Evolutionary conservation across 164 flowering plant species (phyloP).

Genomic region (Cinnamomum chago): DNA sequence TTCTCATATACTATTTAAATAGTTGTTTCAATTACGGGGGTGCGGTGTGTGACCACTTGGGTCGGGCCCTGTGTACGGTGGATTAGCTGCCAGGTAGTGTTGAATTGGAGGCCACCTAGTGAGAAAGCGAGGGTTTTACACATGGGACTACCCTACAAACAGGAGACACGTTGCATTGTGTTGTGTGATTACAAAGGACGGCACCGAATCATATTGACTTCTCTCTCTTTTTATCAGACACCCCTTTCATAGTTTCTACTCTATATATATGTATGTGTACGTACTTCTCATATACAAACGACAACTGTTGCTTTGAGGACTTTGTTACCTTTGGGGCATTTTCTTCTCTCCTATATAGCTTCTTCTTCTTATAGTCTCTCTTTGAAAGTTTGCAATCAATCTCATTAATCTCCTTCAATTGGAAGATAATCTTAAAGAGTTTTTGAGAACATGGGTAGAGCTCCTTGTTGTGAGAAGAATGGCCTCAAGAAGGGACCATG

Average conservation of each 20-base stretch:
- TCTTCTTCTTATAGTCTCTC: too few species aligned
- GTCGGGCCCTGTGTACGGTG: background rate
- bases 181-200: slow-evolving; percentile 20
- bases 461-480: slow-evolving; percentile 85
- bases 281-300: background rate
- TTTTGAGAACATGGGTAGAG: slow-evolving; percentile 63
- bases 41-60: too few species aligned
- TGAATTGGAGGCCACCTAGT: background rate
- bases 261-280: slow-evolving; percentile 1
- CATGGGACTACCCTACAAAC: slow-evolving; percentile 10
- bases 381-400: too few species aligned
- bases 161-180: background rate
- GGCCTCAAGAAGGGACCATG: slow-evolving; percentile 24
- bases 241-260: background rate
- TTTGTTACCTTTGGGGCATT: too few species aligned
- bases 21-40: too few species aligned
- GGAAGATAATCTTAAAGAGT: too few species aligned
- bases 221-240: background rate
- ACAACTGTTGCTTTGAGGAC: background rate
- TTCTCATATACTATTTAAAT: too few species aligned
- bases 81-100: background rate
- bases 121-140: background rate
- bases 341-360: too few species aligned
- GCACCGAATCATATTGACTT: slow-evolving; percentile 53
- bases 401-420: too few species aligned